Conservation (phyloP, 306 rosid genomes). For the Prunus mume region DNA sequence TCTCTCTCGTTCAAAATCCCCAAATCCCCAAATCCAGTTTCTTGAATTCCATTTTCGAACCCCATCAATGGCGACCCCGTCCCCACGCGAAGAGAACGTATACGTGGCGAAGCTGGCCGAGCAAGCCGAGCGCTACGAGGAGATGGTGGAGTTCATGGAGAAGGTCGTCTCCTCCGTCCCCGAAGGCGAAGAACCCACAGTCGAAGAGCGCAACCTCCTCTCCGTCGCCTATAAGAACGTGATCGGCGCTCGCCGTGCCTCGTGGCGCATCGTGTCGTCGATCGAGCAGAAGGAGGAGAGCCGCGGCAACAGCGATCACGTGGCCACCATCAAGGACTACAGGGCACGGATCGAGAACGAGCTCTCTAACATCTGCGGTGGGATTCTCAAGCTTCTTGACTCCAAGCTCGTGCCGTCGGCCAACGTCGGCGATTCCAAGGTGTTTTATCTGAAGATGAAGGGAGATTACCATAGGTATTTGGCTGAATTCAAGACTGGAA, state of each 20-base stretch:
- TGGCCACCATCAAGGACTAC: constrained; percentile 24
- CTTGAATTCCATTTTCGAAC: not conserved
- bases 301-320: constrained; percentile 34
- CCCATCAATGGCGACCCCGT: constrained; percentile 22
- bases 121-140: constrained; percentile 43
- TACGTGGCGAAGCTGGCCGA: constrained; percentile 38
- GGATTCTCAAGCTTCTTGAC: constrained; percentile 30
- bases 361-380: constrained; percentile 33
- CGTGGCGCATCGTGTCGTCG: constrained; percentile 43
- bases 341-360: constrained; percentile 35
- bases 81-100: constrained; percentile 30
- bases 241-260: constrained; percentile 39
- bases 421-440: constrained; percentile 34
- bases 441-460: constrained; percentile 42
- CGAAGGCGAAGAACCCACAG: constrained; percentile 23
- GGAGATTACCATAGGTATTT: constrained; percentile 40
- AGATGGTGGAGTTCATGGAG: constrained; percentile 36
- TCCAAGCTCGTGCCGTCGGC: constrained; percentile 33
- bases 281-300: constrained; percentile 48
- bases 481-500: constrained; percentile 36
- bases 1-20: constrained; percentile 1
- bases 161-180: constrained; percentile 9
- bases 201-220: constrained; percentile 44
- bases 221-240: constrained; percentile 42
- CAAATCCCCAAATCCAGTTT: constrained; percentile 4